phyloP scores from a whole-genome alignment of 352 stramenopile genomes.

The Globisporangium parvum region DNA sequence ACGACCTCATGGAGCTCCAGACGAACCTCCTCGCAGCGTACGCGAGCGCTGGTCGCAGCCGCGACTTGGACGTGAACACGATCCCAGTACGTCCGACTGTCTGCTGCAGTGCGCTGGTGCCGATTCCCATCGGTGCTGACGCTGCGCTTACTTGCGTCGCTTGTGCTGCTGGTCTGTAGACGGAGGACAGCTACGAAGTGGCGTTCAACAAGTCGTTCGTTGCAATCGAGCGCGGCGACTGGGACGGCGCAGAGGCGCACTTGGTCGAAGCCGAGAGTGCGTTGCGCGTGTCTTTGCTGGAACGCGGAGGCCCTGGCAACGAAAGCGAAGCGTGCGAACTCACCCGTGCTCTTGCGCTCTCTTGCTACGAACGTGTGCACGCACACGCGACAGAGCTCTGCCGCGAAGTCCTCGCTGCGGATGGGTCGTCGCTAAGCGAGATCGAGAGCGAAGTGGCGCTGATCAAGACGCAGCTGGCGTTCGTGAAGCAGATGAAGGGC shows the following conservation, averaged over 20 bases:
- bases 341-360: not conserved
- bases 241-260: slow-evolving; percentile 33
- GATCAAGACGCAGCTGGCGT: slow-evolving; percentile 67
- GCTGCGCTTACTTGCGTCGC: not conserved
- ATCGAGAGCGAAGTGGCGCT: slow-evolving; percentile 68
- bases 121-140: not conserved
- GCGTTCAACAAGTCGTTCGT: slow-evolving; percentile 84
- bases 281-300: slow-evolving; percentile 1
- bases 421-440: slow-evolving; percentile 46
- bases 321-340: not conserved
- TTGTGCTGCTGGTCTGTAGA: slow-evolving; percentile 17
- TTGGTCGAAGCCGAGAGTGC: slow-evolving; percentile 59
- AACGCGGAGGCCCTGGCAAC: too few species aligned
- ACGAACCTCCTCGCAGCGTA: slow-evolving; percentile 77
- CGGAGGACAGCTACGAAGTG: slow-evolving; percentile 72
- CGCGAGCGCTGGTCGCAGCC: slow-evolving; percentile 43
- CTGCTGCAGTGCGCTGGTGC: not conserved
- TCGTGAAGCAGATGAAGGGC: slow-evolving; percentile 75
- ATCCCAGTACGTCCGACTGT: slow-evolving; percentile 31
- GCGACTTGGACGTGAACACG: slow-evolving; percentile 42
- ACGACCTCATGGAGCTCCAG: slow-evolving; percentile 74
- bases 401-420: slow-evolving; percentile 46
- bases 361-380: not conserved
- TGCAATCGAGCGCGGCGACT: slow-evolving; percentile 60
- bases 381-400: slow-evolving; percentile 39